Evolutionary conservation across 257 asterid species (phyloP).

Genomic region (Fraxinus quadrangulata): DNA sequence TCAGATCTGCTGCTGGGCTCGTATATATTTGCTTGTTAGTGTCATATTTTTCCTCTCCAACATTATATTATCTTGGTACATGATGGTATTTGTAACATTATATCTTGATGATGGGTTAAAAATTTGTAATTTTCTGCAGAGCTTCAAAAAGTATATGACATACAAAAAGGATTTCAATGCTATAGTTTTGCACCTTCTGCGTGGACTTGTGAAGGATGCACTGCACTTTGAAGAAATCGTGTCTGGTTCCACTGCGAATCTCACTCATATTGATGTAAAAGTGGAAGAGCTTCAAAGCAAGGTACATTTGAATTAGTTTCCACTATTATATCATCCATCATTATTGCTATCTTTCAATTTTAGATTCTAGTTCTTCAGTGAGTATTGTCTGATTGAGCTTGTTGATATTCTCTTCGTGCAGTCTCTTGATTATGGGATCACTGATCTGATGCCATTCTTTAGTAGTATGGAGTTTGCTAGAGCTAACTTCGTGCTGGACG

Average conservation of each 20-base stretch:
- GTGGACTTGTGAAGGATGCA: conserved; percentile 72
- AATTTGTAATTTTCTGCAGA: conserved; percentile 46
- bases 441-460: conserved; percentile 80
- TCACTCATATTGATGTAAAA: conserved; percentile 65
- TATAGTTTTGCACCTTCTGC: conserved; percentile 73
- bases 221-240: conserved; percentile 66
- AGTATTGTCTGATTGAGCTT: conserved; percentile 4
- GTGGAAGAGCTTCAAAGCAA: conserved; percentile 86
- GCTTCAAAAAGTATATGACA: conserved; percentile 82
- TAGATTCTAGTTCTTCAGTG: neutral
- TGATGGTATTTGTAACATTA: neutral
- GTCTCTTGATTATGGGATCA: conserved; percentile 81
- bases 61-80: neutral
- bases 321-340: no score
- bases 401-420: conserved; percentile 29
- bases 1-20: neutral
- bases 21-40: neutral
- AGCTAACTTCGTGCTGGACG: conserved; percentile 1
- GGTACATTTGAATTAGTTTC: conserved; percentile 39
- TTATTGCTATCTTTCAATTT: neutral
- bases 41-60: neutral
- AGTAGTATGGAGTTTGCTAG: conserved; percentile 32
- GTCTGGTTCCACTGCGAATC: conserved; percentile 53
- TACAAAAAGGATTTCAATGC: conserved; percentile 91
- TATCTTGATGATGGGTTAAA: neutral